A percentile compares a stretch with the other conserved stretches of the same genome.
Evolutionary conservation across 495 filamentous ascomycete species (phyloP).

Genomic region (Penicillium daleae): DNA sequence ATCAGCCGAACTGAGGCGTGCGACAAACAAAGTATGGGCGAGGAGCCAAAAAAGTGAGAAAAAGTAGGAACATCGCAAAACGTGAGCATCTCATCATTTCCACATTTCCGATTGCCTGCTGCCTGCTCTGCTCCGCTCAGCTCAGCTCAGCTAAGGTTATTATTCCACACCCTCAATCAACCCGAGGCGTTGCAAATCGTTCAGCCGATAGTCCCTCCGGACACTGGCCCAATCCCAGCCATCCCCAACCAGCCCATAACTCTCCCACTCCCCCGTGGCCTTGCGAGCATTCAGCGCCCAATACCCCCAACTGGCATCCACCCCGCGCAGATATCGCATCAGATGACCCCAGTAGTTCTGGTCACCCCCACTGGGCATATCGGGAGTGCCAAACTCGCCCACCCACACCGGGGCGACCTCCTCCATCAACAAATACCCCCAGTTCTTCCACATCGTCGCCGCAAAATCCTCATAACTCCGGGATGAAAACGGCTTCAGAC

Average conservation of each 20-base stretch:
- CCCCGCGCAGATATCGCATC: slow-evolving; percentile 52
- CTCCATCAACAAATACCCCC: slow-evolving; percentile 62
- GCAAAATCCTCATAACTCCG: slow-evolving; percentile 60
- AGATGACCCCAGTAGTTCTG: slow-evolving; percentile 63
- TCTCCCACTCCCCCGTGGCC: slow-evolving; percentile 54
- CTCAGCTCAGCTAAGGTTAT: no score
- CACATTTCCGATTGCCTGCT: neutral
- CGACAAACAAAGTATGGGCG: neutral
- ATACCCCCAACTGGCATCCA: slow-evolving; percentile 65
- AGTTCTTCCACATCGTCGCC: slow-evolving; percentile 60
- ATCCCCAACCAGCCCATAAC: slow-evolving; percentile 58
- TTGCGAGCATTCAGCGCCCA: slow-evolving; percentile 67
- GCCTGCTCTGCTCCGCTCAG: neutral
- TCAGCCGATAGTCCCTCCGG: slow-evolving; percentile 55
- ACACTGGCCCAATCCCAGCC: slow-evolving; percentile 59
- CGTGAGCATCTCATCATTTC: neutral
- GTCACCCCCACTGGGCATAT: slow-evolving; percentile 50
- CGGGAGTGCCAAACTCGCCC: slow-evolving; percentile 60
- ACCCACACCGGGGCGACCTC: slow-evolving; percentile 63
- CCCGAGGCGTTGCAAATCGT: slow-evolving; percentile 55
- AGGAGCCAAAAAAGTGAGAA: neutral
- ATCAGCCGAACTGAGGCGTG: neutral
- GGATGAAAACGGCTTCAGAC: slow-evolving; percentile 53
- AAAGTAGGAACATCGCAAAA: no score
- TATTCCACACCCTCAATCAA: no score